Base-by-base conservation (phyloP, 768 basidiomycete genomes). In the Artomyces pyxidatus region DNA sequence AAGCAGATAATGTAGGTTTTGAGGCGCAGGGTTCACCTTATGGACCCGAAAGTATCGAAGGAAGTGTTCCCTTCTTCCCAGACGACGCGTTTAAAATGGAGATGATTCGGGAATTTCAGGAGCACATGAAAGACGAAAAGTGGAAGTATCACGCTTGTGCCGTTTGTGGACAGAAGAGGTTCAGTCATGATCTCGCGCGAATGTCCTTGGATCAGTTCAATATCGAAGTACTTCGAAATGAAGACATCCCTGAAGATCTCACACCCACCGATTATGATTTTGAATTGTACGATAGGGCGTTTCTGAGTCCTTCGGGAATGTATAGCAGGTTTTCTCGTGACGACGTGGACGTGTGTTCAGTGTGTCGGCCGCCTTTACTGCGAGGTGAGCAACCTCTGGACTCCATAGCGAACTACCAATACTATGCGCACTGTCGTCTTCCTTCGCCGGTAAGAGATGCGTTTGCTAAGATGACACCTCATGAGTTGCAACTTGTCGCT, bases 321-420 rank as follows among this genome's bases (percentile, higher is more conserved):
- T 26, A 7, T 19, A 21, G 12, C n/a, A 19, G 10, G 28, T 17
- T 14, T 6, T 9, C 4, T 1, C 30, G 10, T 2, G 29, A 4
- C 6, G n/a, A 19, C 11, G 9, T 45, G 11, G n/a, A 32, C n/a
- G 22, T 45, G 9, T 45, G 44, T 16, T 7, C 6, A 12, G 35
- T 30, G 1, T 45, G 44, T 22, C 5, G 10, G 19, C 11, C 7
- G 9, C 10, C 23, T 14, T n/a, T 45, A 2, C 2, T 12, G 6
- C 2, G 9, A 22, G 29, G 26, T 2, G 16, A 25, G 26, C 28
- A 45, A 22, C 44, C 44, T 3, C 9, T 32, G 4, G 44, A 45
- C 17, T 32, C 44, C 17, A 45, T 45, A 19, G 44, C 44, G 16
- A 45, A 45, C n/a, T 32, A 45, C 12, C 44, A 32, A 8, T 45